A percentile compares a stretch with the other conserved stretches of the same genome.
phyloP scores from a whole-genome alignment of 768 basidiomycete species.

The Cubamyces lactineus region DNA sequence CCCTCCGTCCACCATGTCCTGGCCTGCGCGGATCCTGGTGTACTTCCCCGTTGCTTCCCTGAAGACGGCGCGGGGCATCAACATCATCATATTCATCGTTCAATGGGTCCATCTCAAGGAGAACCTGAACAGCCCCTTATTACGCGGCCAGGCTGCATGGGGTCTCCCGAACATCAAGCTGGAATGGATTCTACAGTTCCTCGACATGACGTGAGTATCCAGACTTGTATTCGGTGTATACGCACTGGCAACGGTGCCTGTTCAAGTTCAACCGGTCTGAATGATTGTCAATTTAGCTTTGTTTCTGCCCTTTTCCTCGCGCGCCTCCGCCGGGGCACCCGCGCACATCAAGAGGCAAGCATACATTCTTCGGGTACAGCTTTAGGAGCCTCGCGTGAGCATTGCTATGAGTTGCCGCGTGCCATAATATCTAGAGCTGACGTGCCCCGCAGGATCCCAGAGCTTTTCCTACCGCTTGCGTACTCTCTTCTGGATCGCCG shows the following conservation, averaged over 20 bases:
- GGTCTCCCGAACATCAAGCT: conserved; percentile 21
- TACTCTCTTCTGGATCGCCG: conserved; percentile 41
- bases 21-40: conserved; percentile 25
- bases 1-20: conserved; percentile 31
- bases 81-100: conserved; percentile 22
- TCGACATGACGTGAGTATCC: conserved; percentile 40
- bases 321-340: not conserved
- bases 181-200: conserved; percentile 41
- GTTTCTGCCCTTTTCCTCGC: conserved; percentile 6
- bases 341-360: not conserved
- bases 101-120: conserved; percentile 1
- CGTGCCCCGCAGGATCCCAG: too few species aligned
- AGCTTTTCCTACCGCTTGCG: conserved; percentile 27
- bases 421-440: not conserved
- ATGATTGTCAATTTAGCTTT: not conserved
- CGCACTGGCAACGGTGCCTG: too few species aligned
- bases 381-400: too few species aligned
- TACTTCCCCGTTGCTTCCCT: conserved; percentile 35
- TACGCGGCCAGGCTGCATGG: conserved; percentile 12
- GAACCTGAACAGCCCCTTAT: conserved; percentile 3
- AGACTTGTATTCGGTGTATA: too few species aligned
- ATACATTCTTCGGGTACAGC: not conserved
- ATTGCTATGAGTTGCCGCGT: too few species aligned
- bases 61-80: conserved; percentile 37
- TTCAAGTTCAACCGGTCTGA: not conserved